Base-by-base conservation (phyloP, 805 yeast species). In the Blastobotrys americana region DNA sequence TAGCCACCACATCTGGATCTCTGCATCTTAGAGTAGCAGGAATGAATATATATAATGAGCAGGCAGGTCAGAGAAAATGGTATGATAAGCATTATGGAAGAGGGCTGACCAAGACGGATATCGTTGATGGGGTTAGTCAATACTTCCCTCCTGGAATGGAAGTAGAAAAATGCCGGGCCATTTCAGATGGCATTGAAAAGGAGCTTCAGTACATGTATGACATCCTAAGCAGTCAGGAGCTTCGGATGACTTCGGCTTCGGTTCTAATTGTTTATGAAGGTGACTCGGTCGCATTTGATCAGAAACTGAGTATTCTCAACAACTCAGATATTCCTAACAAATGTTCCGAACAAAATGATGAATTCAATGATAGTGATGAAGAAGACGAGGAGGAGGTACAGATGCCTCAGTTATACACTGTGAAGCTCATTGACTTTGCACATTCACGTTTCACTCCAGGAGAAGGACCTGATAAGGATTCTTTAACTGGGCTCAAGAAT, bases 371-470 rank as follows among this genome's bases (percentile, higher is more conserved):
- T 3, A 63, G 52, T 1, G 58, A 56, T 38, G 52, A 51, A 5
- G 57, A 50, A 2, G 43, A 35, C 6, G 57, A 45, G 10, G 51
- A 46, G 23, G 54, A 50, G 20, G 57, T 47, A 13, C 56, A 48
- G 9, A 57, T 52, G 5, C 51, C 45, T 6, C 68, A 73, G 0
- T 59, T 85, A 40, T 81, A 89, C 48, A 65, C 76, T 4, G 65
- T 87, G 42, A 72, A 78, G 33, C 55, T 89, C 40, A 87, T 93
- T 4, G 98, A 93, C 63, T 88, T 93, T 68, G 97, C 97, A 1
- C 97, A 93, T 60, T 76, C 96, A 0, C 74, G 67, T 49, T 65
- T 74, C 47, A 70, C 73, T 0, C 78, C 80, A 0, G 84, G 82
- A 0, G 46, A 72, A 46, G 87, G 88, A 0, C 74, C 74, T 16